Evolutionary conservation across 1,284 basidiomycete species (phyloP).

Genomic region (Ceratobasidium theobromae): DNA sequence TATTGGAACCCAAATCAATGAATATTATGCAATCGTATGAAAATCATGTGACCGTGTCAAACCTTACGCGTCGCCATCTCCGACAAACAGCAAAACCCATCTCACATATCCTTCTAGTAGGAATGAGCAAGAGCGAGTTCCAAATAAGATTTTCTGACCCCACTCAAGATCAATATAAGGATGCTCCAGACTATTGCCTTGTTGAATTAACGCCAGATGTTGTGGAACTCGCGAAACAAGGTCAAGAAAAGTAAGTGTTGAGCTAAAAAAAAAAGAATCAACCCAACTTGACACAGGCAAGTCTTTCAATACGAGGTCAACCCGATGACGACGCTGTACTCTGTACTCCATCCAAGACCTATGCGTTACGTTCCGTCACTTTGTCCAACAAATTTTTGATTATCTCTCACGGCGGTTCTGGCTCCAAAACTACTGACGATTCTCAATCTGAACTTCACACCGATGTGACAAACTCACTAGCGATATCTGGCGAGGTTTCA

Average conservation of each 20-base stretch:
- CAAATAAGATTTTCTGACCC: slow-evolving; percentile 13
- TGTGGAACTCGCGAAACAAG: slow-evolving; percentile 32
- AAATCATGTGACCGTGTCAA: not conserved
- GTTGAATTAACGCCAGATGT: slow-evolving; percentile 54
- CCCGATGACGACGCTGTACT: slow-evolving; percentile 82
- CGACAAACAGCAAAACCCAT: not conserved
- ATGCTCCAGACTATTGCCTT: slow-evolving; percentile 54
- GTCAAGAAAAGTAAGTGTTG: slow-evolving; percentile 17
- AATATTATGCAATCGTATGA: not conserved
- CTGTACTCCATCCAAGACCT: slow-evolving; percentile 79
- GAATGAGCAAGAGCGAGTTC: not conserved
- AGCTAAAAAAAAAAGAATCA: not conserved
- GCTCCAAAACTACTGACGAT: slow-evolving; percentile 36
- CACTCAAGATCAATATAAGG: not conserved
- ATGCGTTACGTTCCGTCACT: slow-evolving; percentile 73
- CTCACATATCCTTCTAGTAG: too few species aligned
- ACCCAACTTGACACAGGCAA: slow-evolving; percentile 41
- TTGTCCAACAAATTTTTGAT: slow-evolving; percentile 84
- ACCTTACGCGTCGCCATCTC: too few species aligned
- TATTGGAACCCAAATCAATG: not conserved
- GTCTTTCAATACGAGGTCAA: slow-evolving; percentile 78
- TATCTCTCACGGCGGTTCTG: slow-evolving; percentile 46
- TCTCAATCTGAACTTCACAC: slow-evolving; percentile 41
- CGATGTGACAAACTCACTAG: slow-evolving; percentile 45
- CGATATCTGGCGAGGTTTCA: slow-evolving; percentile 69